Conservation (phyloP, 2,329 filamentous ascomycete genomes). For the Neospermospora avenae region DNA sequence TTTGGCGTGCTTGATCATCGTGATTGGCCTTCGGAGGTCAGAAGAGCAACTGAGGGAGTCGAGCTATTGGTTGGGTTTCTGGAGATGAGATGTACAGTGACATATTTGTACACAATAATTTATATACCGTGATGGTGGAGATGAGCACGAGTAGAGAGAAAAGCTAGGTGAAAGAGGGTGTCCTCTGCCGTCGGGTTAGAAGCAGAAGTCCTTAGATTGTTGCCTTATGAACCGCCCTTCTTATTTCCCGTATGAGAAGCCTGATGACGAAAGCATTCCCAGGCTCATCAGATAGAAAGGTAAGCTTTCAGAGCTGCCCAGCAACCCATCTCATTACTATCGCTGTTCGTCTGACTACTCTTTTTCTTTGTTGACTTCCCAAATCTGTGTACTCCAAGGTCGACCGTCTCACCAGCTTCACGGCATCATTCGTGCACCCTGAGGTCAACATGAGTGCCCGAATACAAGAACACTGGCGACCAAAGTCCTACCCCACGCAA, state of each 20-base stretch:
- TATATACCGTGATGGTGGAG: background rate
- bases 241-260: too few relatives aligned
- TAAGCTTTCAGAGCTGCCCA: background rate
- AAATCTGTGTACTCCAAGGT: background rate
- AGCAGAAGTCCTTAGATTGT: too few relatives aligned
- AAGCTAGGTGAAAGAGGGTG: too few relatives aligned
- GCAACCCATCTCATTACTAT: background rate
- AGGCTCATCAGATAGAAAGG: too few relatives aligned
- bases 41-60: background rate
- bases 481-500: background rate
- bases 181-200: too few relatives aligned
- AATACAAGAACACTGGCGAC: slow-evolving; percentile 9
- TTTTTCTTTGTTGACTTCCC: background rate
- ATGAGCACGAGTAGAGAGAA: background rate
- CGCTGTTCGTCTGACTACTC: background rate
- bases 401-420: background rate
- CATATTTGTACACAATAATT: background rate
- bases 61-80: background rate
- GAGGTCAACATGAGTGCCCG: background rate
- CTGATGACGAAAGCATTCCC: too few relatives aligned
- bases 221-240: too few relatives aligned
- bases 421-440: background rate
- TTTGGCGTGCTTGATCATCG: background rate
- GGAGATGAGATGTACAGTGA: background rate
- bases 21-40: background rate